phyloP scores from a whole-genome alignment of 139 green algal genomes.

The Pedinophyceae sp. region DNA sequence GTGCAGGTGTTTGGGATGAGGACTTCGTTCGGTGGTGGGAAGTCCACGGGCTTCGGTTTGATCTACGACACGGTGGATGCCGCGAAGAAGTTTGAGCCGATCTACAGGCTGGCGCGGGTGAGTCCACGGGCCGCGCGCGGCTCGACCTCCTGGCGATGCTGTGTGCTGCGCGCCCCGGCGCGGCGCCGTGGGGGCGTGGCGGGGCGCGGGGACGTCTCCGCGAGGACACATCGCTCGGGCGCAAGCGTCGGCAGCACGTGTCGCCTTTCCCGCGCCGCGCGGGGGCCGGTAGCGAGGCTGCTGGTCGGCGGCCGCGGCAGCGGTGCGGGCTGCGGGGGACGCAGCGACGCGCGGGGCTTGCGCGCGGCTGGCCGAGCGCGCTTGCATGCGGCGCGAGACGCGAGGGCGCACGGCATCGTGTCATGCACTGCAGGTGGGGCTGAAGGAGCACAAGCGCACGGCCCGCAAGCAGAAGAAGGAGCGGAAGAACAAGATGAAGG shows the following conservation, averaged over 20 bases:
- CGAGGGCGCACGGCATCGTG: background rate
- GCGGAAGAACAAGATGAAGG: constrained; percentile 90
- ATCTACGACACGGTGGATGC: constrained; percentile 94
- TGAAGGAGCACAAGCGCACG: constrained; percentile 58
- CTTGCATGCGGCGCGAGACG: background rate
- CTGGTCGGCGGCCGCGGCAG: no score
- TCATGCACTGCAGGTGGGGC: background rate
- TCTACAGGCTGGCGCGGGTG: constrained; percentile 82
- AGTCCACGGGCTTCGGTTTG: constrained; percentile 95
- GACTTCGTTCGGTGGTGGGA: constrained; percentile 97
- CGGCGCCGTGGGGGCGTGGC: no score
- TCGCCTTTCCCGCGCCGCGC: background rate
- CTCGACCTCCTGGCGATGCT: constrained; percentile 1
- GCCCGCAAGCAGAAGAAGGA: constrained; percentile 99
- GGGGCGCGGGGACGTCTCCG: background rate
- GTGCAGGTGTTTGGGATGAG: constrained; percentile 94
- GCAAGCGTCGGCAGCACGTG: no score
- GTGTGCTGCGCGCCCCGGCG: constrained; percentile 1
- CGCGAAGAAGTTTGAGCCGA: constrained; percentile 96
- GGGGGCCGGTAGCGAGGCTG: background rate
- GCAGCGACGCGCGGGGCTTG: background rate
- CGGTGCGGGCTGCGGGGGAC: no score
- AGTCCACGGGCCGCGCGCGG: background rate
- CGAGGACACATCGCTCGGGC: no score
- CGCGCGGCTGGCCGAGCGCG: background rate